Conservation (phyloP, 164 flowering plant genomes). For the Macadamia tetraphylla region DNA sequence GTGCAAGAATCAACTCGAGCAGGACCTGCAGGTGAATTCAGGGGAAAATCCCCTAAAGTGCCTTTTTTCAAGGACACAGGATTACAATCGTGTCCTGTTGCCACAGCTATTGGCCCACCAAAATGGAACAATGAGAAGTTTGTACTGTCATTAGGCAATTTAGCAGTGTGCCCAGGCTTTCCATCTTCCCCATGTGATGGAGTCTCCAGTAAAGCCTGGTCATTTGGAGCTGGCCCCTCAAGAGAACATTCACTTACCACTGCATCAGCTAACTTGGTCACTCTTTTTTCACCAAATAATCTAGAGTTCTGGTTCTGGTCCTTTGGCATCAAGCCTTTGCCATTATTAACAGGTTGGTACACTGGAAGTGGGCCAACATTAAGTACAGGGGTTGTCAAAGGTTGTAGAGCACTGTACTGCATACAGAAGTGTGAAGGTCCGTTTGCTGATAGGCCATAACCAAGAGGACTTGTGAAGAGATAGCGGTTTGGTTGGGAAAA, state of each 20-base stretch:
- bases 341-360: conserved; percentile 46
- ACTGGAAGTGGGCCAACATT: conserved; percentile 45
- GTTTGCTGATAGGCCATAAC: conserved; percentile 47
- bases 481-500: conserved; percentile 58
- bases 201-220: conserved; percentile 10
- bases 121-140: conserved; percentile 88
- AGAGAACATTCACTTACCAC: conserved; percentile 2
- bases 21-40: conserved; percentile 24
- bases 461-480: conserved; percentile 46
- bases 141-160: conserved; percentile 22
- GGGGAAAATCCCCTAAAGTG: conserved; percentile 25
- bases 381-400: conserved; percentile 40
- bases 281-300: conserved; percentile 21
- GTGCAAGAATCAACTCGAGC: conserved; percentile 30
- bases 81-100: conserved; percentile 33
- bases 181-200: conserved; percentile 19
- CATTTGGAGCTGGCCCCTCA: conserved; percentile 13
- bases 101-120: conserved; percentile 73
- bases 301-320: conserved; percentile 30
- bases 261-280: conserved; percentile 10
- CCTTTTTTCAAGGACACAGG: conserved; percentile 31
- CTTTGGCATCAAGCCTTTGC: conserved; percentile 27
- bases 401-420: conserved; percentile 59
- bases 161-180: conserved; percentile 23
- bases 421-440: conserved; percentile 53